Conservation (phyloP, 257 asterid genomes). For the Ligustrum vulgare region DNA sequence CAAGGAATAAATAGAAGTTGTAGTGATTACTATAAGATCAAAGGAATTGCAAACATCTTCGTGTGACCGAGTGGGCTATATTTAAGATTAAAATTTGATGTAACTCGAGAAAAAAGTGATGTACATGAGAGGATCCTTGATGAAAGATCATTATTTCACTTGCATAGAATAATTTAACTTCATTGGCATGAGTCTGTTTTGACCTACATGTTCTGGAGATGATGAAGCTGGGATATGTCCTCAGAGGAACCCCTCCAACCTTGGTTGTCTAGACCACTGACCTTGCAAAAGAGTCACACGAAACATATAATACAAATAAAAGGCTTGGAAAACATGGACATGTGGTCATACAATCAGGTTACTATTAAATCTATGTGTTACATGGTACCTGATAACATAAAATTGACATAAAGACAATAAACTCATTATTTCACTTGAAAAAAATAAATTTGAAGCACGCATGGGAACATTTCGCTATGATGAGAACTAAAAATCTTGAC, state of each 20-base stretch:
- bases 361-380: not conserved
- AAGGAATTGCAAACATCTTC: not conserved
- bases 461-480: not conserved
- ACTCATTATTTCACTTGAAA: not conserved
- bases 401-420: not conserved
- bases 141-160: not conserved
- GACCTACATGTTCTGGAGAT: conserved; percentile 97
- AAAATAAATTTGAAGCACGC: not conserved
- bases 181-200: conserved; percentile 15
- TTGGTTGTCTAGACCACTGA: conserved; percentile 92
- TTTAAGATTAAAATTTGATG: conserved; percentile 4
- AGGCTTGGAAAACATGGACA: conserved; percentile 2
- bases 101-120: not conserved
- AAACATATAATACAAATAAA: conserved; percentile 2
- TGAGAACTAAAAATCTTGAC: conserved; percentile 3
- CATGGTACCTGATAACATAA: not conserved
- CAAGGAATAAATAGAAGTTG: not conserved
- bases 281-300: conserved; percentile 32
- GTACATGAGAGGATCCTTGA: not conserved
- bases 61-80: not conserved
- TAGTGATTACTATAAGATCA: not conserved
- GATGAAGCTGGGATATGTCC: conserved; percentile 67
- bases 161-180: conserved; percentile 13
- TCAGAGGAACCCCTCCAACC: conserved; percentile 78
- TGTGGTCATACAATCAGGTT: not conserved